Evolutionary conservation across 768 basidiomycete species (phyloP).

Genomic region (Nidula microcarpa): DNA sequence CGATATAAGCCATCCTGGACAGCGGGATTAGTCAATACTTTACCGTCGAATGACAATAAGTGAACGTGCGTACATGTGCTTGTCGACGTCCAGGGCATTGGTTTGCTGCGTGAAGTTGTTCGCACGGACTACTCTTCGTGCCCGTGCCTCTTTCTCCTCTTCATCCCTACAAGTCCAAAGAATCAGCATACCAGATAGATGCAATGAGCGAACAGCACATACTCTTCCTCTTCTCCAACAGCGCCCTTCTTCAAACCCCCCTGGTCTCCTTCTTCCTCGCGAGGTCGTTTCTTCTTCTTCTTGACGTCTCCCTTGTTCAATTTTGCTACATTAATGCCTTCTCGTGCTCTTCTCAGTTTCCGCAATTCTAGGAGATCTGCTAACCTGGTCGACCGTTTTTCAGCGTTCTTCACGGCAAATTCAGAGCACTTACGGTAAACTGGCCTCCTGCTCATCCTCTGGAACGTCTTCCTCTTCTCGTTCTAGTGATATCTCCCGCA

Average conservation of each 20-base stretch:
- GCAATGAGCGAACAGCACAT: constrained; percentile 17
- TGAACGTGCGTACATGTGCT: constrained; percentile 77
- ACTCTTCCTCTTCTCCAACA: constrained; percentile 59
- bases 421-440: constrained; percentile 44
- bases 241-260: constrained; percentile 58
- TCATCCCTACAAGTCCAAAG: constrained; percentile 39
- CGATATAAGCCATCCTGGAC: constrained; percentile 94
- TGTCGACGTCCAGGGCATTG: constrained; percentile 93
- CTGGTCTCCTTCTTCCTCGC: constrained; percentile 43
- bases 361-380: constrained; percentile 84
- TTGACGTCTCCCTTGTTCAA: constrained; percentile 81
- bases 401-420: not conserved
- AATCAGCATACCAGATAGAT: not conserved
- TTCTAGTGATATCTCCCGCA: constrained; percentile 48
- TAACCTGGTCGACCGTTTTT: constrained; percentile 40
- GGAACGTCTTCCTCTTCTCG: constrained; percentile 31
- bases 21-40: not conserved
- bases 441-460: constrained; percentile 40
- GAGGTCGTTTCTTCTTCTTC: constrained; percentile 59
- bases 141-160: constrained; percentile 65
- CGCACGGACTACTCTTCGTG: constrained; percentile 68
- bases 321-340: constrained; percentile 84
- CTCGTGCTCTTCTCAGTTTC: constrained; percentile 65
- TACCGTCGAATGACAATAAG: not conserved
- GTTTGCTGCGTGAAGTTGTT: constrained; percentile 99